Evolutionary conservation across 495 filamentous ascomycete species (phyloP), one percentile per base, ranked within the genome.

Genomic region (Ascodesmis nigricans): DNA sequence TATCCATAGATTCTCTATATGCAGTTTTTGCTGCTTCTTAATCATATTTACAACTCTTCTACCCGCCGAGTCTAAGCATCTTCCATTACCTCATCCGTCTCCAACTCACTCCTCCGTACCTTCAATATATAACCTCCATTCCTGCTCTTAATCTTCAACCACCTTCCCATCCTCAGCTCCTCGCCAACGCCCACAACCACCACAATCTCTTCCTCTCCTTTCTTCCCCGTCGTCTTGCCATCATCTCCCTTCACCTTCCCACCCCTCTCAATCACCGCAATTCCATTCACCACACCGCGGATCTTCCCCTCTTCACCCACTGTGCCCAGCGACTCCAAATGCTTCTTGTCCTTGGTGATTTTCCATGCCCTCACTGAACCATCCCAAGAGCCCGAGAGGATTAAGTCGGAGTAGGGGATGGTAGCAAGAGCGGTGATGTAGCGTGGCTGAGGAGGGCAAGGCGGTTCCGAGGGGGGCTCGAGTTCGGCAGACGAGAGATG

Each of bases 381-480:
- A 55, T 97, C 87, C 80, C 83, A 95, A 52, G 78, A 90, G 10
- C 84, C 87, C 40, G 71, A 83, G 22, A 95, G 56, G 23, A 95
- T 64, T 19, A 92, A 55, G 46, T 97, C 80, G 6, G 78, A 80
- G 46, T 79, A 90, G 0, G 84, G 81, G 23, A 95, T 61, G 3
- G 75, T 75, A 18, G 74, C 60, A 27, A 97, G 57, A 1, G 87
- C 87, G 5, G 87, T 95, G 51, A 97, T 84, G 65, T 77, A 82
- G 36, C 84, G 64, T 11, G 82, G 78, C 36, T 73, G 69, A 19
- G 67, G 58, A 9, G 75, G 70, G 20, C 63, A 62, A 2, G 69
- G 67, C 5, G 59, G 56, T n/a, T 55, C 57, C 7, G 58, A 56
- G 32, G 69, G 56, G 4, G 70, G 67, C 18, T 70, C 45, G 22